These are phyloP conservation scores for Trypanosoma conorhini DNA, from an alignment of 208 protist genomes.

Conservation along the genomic window DNA sequence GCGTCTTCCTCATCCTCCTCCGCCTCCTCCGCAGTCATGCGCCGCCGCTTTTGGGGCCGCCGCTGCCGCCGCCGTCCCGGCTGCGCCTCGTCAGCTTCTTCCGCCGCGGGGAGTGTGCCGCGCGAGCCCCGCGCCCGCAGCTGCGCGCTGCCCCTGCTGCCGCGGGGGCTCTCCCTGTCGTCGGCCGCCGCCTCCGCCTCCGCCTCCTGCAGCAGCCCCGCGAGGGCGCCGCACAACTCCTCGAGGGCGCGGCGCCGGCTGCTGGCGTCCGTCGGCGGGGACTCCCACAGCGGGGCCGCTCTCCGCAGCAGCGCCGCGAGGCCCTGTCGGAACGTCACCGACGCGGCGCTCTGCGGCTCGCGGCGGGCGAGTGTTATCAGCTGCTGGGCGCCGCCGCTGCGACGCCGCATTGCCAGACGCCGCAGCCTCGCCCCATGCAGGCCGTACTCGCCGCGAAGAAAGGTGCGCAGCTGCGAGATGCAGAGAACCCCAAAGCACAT, in stretches of 20 bases:
- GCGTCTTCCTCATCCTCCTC: conserved; percentile 1
- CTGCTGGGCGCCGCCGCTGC: conserved; percentile 9
- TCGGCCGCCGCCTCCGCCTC: conserved; percentile 3
- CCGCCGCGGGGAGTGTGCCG: background rate
- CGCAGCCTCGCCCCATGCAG: conserved; percentile 23
- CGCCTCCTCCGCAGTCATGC: background rate
- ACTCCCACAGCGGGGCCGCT: conserved; percentile 17
- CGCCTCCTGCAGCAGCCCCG: background rate
- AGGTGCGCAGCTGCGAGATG: conserved; percentile 37
- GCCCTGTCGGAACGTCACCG: conserved; percentile 8
- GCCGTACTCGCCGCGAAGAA: conserved; percentile 48
- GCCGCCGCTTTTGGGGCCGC: background rate
- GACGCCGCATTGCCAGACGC: conserved; percentile 5
- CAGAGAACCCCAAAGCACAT: conserved; percentile 56
- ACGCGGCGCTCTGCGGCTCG: conserved; percentile 12
- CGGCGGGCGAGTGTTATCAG: conserved; percentile 3
- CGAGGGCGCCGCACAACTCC: conserved; percentile 8
- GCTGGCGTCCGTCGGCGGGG: background rate
- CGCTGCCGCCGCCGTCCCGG: background rate
- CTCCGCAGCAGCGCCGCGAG: conserved; percentile 12
- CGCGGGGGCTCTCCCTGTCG: background rate
- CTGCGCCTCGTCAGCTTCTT: background rate
- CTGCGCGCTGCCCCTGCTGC: background rate
- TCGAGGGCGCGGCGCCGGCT: background rate
- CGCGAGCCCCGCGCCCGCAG: background rate